Conservation (phyloP, 2,329 filamentous ascomycete genomes). For the Phyllosticta paracitricarpa region DNA sequence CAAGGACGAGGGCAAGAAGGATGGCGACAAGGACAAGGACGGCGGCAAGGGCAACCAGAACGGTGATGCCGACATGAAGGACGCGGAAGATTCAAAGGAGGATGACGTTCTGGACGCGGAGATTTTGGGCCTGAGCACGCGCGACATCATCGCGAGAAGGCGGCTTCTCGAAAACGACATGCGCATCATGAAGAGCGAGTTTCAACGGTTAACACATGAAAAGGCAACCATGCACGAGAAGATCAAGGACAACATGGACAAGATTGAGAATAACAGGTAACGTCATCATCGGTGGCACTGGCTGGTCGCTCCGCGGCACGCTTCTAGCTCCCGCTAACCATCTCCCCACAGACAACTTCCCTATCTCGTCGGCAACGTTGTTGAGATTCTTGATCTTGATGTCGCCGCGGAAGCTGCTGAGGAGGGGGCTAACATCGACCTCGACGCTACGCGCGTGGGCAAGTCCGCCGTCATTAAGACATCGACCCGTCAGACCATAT, state of each 20-base stretch:
- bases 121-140: slow-evolving; percentile 84
- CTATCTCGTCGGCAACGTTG: slow-evolving; percentile 96
- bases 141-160: slow-evolving; percentile 85
- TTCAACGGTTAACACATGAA: slow-evolving; percentile 86
- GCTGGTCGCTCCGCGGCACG: not conserved
- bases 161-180: slow-evolving; percentile 94
- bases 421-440: slow-evolving; percentile 96
- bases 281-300: slow-evolving; percentile 16
- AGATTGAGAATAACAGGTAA: slow-evolving; percentile 98
- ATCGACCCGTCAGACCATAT: slow-evolving; percentile 95
- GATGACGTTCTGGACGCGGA: slow-evolving; percentile 84
- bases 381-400: slow-evolving; percentile 92
- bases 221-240: slow-evolving; percentile 95
- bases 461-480: slow-evolving; percentile 99
- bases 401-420: slow-evolving; percentile 92
- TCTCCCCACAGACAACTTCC: slow-evolving; percentile 66
- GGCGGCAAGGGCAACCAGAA: slow-evolving; percentile 48
- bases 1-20: slow-evolving; percentile 59
- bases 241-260: slow-evolving; percentile 98
- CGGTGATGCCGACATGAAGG: slow-evolving; percentile 85
- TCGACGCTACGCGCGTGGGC: slow-evolving; percentile 91
- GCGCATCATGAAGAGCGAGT: slow-evolving; percentile 97
- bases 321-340: slow-evolving; percentile 3
- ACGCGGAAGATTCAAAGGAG: slow-evolving; percentile 55
- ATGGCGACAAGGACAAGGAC: slow-evolving; percentile 45